Percentiles rank a stretch among this genome's conserved stretches.
These are phyloP conservation scores for Penicillium steckii DNA, from an alignment of 495 filamentous ascomycete genomes.

Conservation along the genomic window DNA sequence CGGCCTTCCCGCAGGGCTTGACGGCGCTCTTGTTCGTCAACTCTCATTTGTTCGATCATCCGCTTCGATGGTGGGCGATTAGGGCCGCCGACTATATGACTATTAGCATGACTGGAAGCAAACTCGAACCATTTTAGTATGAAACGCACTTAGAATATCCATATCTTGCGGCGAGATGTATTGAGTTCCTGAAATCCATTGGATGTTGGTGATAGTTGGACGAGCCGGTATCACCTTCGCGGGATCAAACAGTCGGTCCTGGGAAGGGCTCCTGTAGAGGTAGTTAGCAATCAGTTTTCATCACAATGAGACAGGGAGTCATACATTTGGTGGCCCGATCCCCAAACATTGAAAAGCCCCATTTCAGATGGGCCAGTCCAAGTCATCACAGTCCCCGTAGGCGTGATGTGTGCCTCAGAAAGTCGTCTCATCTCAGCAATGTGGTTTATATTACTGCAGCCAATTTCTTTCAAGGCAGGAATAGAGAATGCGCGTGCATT, in stretches of 20 bases:
- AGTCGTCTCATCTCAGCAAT: slow-evolving; percentile 73
- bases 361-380: slow-evolving; percentile 92
- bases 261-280: slow-evolving; percentile 41
- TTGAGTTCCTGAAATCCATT: slow-evolving; percentile 96
- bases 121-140: background rate
- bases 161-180: slow-evolving; percentile 87
- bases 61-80: slow-evolving; percentile 80
- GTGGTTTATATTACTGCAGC: slow-evolving; percentile 57
- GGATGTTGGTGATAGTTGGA: slow-evolving; percentile 92
- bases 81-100: slow-evolving; percentile 67
- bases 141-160: slow-evolving; percentile 66
- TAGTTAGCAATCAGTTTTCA: slow-evolving; percentile 28
- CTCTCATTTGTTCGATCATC: slow-evolving; percentile 64
- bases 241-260: slow-evolving; percentile 77
- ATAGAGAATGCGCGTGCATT: slow-evolving; percentile 77
- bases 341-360: slow-evolving; percentile 77
- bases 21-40: slow-evolving; percentile 57
- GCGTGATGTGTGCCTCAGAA: slow-evolving; percentile 63
- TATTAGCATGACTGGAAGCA: slow-evolving; percentile 6
- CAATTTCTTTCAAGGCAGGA: slow-evolving; percentile 82
- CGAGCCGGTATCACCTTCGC: slow-evolving; percentile 68
- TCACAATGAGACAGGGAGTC: slow-evolving; percentile 9
- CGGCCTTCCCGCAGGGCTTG: slow-evolving; percentile 41
- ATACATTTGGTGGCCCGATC: slow-evolving; percentile 59
- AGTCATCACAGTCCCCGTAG: slow-evolving; percentile 75